These are phyloP conservation scores for Talaromyces sp. DNA, from an alignment of 2,329 filamentous ascomycete genomes.

Conservation along the genomic window DNA sequence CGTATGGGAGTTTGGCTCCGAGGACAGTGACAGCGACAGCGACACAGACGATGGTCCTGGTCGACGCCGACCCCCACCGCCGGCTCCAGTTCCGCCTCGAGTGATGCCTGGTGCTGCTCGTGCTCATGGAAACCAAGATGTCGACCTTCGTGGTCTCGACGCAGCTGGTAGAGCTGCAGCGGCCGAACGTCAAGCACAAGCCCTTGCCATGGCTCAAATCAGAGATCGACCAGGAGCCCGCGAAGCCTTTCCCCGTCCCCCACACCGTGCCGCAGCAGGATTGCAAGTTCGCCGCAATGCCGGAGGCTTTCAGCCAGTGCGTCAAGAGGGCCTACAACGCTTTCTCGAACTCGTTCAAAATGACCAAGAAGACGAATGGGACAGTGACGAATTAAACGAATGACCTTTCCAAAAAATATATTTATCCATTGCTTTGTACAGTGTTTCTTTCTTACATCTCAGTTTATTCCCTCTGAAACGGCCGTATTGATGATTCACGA, in stretches of 20 bases:
- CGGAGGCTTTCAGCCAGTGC: conserved; percentile 13
- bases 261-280: conserved; percentile 8
- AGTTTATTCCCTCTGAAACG: not conserved
- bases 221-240: conserved; percentile 22
- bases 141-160: conserved; percentile 20
- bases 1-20: conserved; percentile 15
- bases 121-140: conserved; percentile 22
- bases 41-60: conserved; percentile 10
- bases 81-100: conserved; percentile 35
- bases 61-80: conserved; percentile 30
- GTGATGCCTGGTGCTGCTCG: conserved; percentile 23
- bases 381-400: conserved; percentile 53
- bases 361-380: conserved; percentile 55
- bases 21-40: conserved; percentile 17
- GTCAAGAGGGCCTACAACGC: conserved; percentile 39
- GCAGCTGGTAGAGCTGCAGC: conserved; percentile 32
- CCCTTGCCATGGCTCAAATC: conserved; percentile 33
- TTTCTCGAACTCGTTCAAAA: conserved; percentile 49
- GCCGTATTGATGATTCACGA: conserved; percentile 2
- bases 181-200: conserved; percentile 33
- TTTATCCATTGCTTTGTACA: not conserved
- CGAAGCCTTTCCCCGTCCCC: conserved; percentile 13
- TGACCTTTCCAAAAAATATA: not conserved
- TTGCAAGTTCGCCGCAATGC: conserved; percentile 10
- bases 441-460: not conserved